Conservation (phyloP, 2,329 filamentous ascomycete genomes). For the Aspergillus thermomutatus region DNA sequence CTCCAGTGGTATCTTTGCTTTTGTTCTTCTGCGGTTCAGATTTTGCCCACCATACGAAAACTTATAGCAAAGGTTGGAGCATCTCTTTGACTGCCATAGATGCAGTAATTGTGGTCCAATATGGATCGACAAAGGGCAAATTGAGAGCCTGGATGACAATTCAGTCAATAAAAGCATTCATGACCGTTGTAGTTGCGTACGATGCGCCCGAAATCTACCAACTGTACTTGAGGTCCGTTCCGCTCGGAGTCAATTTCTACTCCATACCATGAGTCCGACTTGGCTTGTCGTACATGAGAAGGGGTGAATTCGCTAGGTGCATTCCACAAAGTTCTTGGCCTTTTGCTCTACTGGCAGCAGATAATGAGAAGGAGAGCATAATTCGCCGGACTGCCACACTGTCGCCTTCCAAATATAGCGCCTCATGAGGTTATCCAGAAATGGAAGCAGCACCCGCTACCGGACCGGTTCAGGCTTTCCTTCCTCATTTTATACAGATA, state of each 20-base stretch:
- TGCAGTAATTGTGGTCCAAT: no score
- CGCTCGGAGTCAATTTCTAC: neutral
- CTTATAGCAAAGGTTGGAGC: no score
- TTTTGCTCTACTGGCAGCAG: neutral
- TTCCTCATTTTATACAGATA: conserved; percentile 1
- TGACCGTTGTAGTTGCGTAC: no score
- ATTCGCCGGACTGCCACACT: neutral
- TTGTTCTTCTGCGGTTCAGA: no score
- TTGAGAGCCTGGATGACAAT: no score
- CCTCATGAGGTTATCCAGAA: neutral
- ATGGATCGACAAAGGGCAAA: no score
- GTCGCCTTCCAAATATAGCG: neutral
- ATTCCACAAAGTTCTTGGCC: neutral
- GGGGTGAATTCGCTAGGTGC: neutral
- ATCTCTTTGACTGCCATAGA: no score
- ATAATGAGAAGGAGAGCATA: neutral
- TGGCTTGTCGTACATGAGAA: neutral
- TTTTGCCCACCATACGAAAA: no score
- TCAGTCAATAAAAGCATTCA: no score
- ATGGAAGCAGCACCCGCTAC: conserved; percentile 13
- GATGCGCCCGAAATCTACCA: no score
- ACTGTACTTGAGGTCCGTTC: neutral
- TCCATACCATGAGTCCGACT: neutral
- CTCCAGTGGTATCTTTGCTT: no score
- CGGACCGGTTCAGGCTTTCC: conserved; percentile 19